These are phyloP conservation scores for Termitomyces heimii DNA, from an alignment of 768 basidiomycete species.

Conservation along the genomic window DNA sequence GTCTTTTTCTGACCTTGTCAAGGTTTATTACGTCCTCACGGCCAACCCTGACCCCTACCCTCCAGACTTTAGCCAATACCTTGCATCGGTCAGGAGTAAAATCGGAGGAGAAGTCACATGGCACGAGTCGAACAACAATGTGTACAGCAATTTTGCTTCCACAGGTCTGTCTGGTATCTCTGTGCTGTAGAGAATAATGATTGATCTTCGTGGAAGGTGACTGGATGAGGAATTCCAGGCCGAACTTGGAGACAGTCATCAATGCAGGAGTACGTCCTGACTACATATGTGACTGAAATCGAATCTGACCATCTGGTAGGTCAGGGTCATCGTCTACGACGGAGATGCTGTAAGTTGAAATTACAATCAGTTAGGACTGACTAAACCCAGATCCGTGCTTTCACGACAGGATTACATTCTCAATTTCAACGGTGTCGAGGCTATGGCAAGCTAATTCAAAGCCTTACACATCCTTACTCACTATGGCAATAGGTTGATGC, in stretches of 20 bases:
- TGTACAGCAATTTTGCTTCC: slow-evolving; percentile 43
- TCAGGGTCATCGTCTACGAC: slow-evolving; percentile 45
- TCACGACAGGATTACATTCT: slow-evolving; percentile 40
- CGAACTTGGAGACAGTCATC: slow-evolving; percentile 50
- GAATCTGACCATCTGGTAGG: slow-evolving; percentile 13
- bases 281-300: background rate
- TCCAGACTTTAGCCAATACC: slow-evolving; percentile 29
- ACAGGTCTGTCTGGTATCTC: slow-evolving; percentile 28
- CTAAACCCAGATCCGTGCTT: background rate
- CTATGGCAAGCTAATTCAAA: slow-evolving; percentile 33
- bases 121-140: slow-evolving; percentile 31
- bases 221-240: slow-evolving; percentile 50
- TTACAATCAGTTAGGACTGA: background rate
- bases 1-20: background rate
- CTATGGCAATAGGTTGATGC: slow-evolving; percentile 31
- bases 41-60: slow-evolving; percentile 46
- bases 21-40: slow-evolving; percentile 46
- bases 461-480: background rate
- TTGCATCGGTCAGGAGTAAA: slow-evolving; percentile 23
- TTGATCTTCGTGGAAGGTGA: slow-evolving; percentile 30
- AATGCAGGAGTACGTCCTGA: slow-evolving; percentile 42
- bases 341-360: slow-evolving; percentile 44
- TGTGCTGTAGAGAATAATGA: background rate
- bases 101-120: slow-evolving; percentile 43
- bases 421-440: slow-evolving; percentile 52